A percentile compares a stretch with the other conserved stretches of the same genome.
phyloP scores from a whole-genome alignment of 768 basidiomycete genomes.

The Leucocoprinus leucothites region DNA sequence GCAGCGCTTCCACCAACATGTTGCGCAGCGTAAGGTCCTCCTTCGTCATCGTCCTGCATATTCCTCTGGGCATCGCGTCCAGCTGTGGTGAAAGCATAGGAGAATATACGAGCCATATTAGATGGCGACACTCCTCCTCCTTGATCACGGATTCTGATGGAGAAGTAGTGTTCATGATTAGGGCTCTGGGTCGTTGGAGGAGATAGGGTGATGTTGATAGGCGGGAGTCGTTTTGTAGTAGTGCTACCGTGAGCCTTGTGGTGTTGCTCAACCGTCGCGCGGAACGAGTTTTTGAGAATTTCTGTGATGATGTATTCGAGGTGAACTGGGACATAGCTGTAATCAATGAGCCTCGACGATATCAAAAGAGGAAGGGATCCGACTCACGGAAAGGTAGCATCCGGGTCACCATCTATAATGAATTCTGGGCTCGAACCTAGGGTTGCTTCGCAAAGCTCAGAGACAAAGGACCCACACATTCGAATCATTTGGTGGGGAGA shows the following conservation, averaged over 20 bases:
- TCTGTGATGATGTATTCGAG: constrained; percentile 91
- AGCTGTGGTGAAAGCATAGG: constrained; percentile 90
- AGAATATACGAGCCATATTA: constrained; percentile 79
- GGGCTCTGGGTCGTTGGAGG: constrained; percentile 38
- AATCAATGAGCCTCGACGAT: constrained; percentile 8
- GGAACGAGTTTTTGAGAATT: constrained; percentile 87
- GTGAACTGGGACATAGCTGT: constrained; percentile 84
- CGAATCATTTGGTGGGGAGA: constrained; percentile 71
- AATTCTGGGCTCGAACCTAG: constrained; percentile 69
- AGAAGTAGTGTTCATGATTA: constrained; percentile 49
- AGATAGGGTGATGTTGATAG: constrained; percentile 71
- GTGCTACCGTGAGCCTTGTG: not conserved
- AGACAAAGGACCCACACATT: constrained; percentile 82
- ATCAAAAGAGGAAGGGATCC: not conserved
- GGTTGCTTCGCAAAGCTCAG: constrained; percentile 81
- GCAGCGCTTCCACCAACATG: constrained; percentile 72
- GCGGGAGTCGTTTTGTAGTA: constrained; percentile 47
- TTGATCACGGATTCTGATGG: constrained; percentile 79
- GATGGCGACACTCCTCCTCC: constrained; percentile 79
- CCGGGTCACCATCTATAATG: constrained; percentile 64
- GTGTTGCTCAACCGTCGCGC: constrained; percentile 82
- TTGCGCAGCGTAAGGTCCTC: constrained; percentile 78
- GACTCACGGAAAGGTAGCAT: constrained; percentile 77
- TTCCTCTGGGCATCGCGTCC: constrained; percentile 40
- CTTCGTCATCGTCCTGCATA: constrained; percentile 42